phyloP scores from a whole-genome alignment of 768 basidiomycete species.

The Phanerochaete carnosa region DNA sequence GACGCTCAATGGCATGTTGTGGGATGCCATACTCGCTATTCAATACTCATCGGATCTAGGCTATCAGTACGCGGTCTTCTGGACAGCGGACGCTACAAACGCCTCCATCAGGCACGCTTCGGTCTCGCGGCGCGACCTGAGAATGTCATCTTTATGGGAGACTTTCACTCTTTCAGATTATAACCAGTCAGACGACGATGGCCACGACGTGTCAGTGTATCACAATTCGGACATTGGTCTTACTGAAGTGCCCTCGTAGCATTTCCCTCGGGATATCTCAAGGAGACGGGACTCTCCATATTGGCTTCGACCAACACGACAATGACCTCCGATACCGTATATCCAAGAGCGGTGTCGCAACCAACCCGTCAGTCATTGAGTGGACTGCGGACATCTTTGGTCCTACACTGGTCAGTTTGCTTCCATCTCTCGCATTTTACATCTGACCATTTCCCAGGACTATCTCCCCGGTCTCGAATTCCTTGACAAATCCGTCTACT shows the following conservation, averaged over 20 bases:
- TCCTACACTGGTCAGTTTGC: conserved; percentile 18
- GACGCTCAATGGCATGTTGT: conserved; percentile 29
- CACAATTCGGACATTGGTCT: background rate
- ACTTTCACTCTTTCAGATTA: conserved; percentile 31
- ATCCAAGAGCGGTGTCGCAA: conserved; percentile 28
- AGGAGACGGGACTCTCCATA: conserved; percentile 33
- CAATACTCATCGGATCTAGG: conserved; percentile 13
- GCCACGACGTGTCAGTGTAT: conserved; percentile 11
- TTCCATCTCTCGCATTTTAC: background rate
- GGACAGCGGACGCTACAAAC: conserved; percentile 23
- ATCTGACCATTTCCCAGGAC: conserved; percentile 17
- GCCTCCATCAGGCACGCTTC: conserved; percentile 27
- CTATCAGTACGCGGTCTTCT: conserved; percentile 35
- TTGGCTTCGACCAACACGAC: conserved; percentile 36
- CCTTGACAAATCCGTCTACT: conserved; percentile 28
- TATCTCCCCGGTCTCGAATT: conserved; percentile 31
- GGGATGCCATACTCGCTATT: background rate
- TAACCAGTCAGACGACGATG: conserved; percentile 35
- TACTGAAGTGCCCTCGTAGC: conserved; percentile 11
- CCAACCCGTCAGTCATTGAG: conserved; percentile 19
- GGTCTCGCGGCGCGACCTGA: conserved; percentile 24
- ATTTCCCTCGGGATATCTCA: conserved; percentile 35
- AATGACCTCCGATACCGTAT: conserved; percentile 32
- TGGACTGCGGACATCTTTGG: conserved; percentile 29
- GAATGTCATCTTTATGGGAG: conserved; percentile 20